Conservation (phyloP, 306 rosid genomes). For the Dryas octopetala region DNA sequence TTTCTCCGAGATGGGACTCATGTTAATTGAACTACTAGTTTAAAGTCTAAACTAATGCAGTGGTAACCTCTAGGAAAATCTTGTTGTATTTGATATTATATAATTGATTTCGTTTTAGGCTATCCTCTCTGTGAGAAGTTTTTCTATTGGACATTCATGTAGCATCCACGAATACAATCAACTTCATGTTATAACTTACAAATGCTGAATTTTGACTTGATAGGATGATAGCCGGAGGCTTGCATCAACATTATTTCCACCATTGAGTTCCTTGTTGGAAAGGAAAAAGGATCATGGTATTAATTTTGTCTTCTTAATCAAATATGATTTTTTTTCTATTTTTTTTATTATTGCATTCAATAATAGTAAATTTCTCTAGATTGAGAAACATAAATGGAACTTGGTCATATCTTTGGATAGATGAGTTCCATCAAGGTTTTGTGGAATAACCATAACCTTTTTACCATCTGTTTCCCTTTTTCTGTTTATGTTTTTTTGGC, state of each 20-base stretch:
- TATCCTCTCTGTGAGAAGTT: too few relatives aligned
- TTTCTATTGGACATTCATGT: background rate
- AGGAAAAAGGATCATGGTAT: constrained; percentile 93
- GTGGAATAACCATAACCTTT: too few relatives aligned
- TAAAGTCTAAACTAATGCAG: background rate
- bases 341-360: background rate
- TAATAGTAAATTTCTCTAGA: constrained; percentile 1
- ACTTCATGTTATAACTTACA: constrained; percentile 12
- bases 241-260: constrained; percentile 78
- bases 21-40: background rate
- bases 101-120: background rate
- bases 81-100: background rate
- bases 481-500: background rate
- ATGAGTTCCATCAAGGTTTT: too few relatives aligned
- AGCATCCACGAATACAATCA: background rate
- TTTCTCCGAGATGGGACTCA: background rate
- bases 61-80: background rate
- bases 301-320: constrained; percentile 14
- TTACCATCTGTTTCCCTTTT: background rate
- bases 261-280: constrained; percentile 52
- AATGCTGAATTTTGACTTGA: constrained; percentile 25
- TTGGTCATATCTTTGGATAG: background rate
- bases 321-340: background rate
- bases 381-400: background rate
- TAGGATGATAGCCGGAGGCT: constrained; percentile 89